Conservation (phyloP, 176 grass and related monocot genomes). For the Dendrocalamus sinicus region DNA sequence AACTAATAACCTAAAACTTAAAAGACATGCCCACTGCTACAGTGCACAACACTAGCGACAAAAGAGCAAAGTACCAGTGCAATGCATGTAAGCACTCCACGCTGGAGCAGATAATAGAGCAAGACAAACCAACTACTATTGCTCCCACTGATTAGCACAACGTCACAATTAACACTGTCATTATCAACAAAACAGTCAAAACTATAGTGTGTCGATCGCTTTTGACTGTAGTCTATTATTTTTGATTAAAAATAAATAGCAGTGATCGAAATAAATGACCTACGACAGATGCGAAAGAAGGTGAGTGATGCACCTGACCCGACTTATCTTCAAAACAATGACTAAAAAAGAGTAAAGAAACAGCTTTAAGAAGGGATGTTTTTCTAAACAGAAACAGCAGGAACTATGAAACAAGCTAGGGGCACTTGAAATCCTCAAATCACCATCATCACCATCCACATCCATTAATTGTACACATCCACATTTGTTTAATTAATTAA, state of each 20-base stretch:
- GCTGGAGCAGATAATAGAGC: not conserved
- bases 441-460: conserved; percentile 13
- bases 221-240: no score
- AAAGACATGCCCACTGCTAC: no score
- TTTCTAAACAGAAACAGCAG: no score
- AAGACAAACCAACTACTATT: not conserved
- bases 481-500: conserved; percentile 28
- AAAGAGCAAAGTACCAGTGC: no score
- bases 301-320: no score
- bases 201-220: not conserved
- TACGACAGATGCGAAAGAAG: no score
- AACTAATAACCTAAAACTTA: no score
- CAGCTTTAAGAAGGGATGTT: no score
- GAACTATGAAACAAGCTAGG: not conserved
- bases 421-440: not conserved
- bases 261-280: no score
- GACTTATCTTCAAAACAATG: no score
- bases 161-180: not conserved
- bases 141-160: not conserved
- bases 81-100: not conserved
- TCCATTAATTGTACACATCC: conserved; percentile 44
- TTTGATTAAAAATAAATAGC: no score
- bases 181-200: not conserved
- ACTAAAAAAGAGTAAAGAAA: no score
- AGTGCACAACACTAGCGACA: not conserved